Evolutionary conservation across 768 basidiomycete species (phyloP).

Genomic region (Mycena indigotica): DNA sequence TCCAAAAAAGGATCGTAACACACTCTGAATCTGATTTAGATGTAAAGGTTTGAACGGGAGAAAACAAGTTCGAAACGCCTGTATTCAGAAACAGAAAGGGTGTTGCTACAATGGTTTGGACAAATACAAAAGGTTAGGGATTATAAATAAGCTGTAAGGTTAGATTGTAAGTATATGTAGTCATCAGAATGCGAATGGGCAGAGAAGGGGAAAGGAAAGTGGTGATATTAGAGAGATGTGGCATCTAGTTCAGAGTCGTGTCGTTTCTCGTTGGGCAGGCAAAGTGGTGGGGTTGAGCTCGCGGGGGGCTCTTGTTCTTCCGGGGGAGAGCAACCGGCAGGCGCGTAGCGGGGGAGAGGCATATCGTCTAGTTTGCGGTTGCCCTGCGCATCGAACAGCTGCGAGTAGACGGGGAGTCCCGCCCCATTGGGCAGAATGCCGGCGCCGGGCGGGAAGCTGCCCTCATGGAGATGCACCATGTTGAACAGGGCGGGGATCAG

Average conservation of each 20-base stretch:
- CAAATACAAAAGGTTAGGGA: slow-evolving; percentile 9
- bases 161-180: not conserved
- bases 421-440: slow-evolving; percentile 22
- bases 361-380: slow-evolving; percentile 71
- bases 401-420: slow-evolving; percentile 73
- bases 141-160: slow-evolving; percentile 1
- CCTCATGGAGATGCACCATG: slow-evolving; percentile 22
- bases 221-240: slow-evolving; percentile 2
- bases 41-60: too few species aligned
- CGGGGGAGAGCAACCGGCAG: slow-evolving; percentile 18
- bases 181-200: not conserved
- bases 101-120: slow-evolving; percentile 17
- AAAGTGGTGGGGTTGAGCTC: not conserved
- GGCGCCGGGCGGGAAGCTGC: slow-evolving; percentile 11
- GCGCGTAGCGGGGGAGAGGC: slow-evolving; percentile 70
- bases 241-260: slow-evolving; percentile 13
- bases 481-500: slow-evolving; percentile 15
- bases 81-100: not conserved
- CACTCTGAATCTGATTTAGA: too few species aligned
- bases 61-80: not conserved
- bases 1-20: too few species aligned
- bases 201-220: not conserved
- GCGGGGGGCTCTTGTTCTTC: not conserved
- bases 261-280: slow-evolving; percentile 13
- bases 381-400: slow-evolving; percentile 74